Evolutionary conservation across 2,329 filamentous ascomycete species (phyloP).

Genomic region (Trichoderma sp.): DNA sequence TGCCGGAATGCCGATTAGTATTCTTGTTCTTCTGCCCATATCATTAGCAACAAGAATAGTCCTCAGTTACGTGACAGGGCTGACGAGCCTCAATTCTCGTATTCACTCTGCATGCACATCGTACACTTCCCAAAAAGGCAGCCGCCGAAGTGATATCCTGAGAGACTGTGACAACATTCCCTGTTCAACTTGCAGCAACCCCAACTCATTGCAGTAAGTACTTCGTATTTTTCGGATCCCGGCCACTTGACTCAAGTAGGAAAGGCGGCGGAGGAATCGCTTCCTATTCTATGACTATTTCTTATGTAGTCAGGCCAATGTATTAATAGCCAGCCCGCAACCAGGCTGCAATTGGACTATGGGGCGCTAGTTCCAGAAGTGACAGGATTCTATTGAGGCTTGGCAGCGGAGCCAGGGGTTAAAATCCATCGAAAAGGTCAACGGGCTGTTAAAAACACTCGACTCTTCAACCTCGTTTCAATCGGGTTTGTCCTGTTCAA

Average conservation of each 20-base stretch:
- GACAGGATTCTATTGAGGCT: background rate
- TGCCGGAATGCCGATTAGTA: background rate
- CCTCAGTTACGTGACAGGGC: background rate
- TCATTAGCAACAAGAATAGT: background rate
- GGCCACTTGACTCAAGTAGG: constrained; percentile 8
- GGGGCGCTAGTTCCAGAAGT: background rate
- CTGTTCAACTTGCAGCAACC: background rate
- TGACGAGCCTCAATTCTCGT: background rate
- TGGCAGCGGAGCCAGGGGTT: constrained; percentile 9
- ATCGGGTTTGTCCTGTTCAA: background rate
- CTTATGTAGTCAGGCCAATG: background rate
- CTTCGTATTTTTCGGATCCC: background rate
- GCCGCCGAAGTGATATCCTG: background rate
- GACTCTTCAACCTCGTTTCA: background rate
- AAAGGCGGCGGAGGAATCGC: background rate
- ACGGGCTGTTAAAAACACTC: background rate
- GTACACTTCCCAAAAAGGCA: constrained; percentile 4
- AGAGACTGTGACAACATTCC: background rate
- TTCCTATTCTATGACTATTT: background rate
- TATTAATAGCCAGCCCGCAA: background rate
- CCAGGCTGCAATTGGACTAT: background rate
- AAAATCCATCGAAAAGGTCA: background rate
- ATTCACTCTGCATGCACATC: background rate
- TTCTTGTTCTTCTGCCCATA: background rate
- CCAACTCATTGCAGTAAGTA: background rate